These are phyloP conservation scores for Paramecium sexaurelia DNA, from an alignment of 73 alveolate species.

Conservation along the genomic window DNA sequence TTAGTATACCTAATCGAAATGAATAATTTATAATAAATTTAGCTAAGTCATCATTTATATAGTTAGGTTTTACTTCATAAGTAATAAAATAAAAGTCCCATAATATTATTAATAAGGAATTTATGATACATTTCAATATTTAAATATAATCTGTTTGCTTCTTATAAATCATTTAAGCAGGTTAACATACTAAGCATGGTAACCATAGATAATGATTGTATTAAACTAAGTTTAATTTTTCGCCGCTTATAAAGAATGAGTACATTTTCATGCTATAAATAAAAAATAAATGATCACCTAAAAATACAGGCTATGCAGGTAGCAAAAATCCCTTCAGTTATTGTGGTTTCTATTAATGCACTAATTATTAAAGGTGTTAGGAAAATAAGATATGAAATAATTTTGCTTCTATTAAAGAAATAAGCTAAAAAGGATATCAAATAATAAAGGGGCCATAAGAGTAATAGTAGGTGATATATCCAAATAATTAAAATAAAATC, in stretches of 20 bases:
- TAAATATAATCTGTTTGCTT: neutral
- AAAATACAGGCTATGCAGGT: neutral
- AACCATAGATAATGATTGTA: neutral
- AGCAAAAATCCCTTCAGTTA: neutral
- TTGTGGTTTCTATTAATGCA: neutral
- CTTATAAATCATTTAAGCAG: neutral
- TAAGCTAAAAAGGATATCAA: neutral
- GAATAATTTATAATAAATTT: neutral
- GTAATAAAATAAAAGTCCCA: slow-evolving; percentile 9
- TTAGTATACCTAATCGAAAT: neutral
- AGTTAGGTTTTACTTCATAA: neutral
- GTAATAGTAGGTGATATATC: slow-evolving; percentile 27
- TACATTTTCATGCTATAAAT: slow-evolving; percentile 1
- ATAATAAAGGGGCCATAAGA: neutral
- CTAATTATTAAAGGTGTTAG: neutral
- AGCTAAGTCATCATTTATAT: neutral
- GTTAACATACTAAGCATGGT: neutral
- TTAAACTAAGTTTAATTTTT: neutral
- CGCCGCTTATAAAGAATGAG: neutral
- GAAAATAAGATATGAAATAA: neutral
- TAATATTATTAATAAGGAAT: neutral
- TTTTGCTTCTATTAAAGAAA: neutral
- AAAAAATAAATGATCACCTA: neutral
- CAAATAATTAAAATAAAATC: slow-evolving; percentile 8
- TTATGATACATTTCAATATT: neutral